Base-by-base conservation (phyloP, 129 eudicot genomes). In the Tagetes patula region DNA sequence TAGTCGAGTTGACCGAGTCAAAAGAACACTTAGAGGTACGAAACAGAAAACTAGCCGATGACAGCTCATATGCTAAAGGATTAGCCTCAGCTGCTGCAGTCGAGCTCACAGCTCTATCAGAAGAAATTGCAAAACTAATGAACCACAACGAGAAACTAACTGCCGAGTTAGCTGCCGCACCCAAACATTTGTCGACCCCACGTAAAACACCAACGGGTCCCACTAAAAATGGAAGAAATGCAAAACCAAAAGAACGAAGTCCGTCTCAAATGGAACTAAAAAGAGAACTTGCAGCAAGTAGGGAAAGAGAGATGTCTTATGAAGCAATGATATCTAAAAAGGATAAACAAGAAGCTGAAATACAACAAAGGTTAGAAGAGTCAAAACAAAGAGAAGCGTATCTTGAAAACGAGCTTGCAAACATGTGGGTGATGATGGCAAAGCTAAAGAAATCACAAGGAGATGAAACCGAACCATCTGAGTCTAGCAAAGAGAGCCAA, bases 21-120 rank as follows among this genome's bases (percentile, higher is more conserved):
- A 94, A 85, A 39, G 89, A 83, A 67, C 88, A 81, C 74, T 78
- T 94, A 55, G 97, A 87, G 73, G 74, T 76, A 27, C 91, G 89
- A 42, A 94, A 90, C 82, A 84, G 82, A 76, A 91, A 90, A 69
- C 95, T 94, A 34, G 99, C 97, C 45, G 93, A 94, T 27, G 99
- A 90, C 20, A 88, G 99, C 65, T 81, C 91, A 71, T 94, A 94
- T 70, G 99, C 99, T 55, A 94, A 94, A 84, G 99, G 97, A 49
- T 76, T 94, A 67, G 99, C 99, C 41, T 94, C 99, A 31, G 99
- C 99, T 5, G 99, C 99, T 31, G 99, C 99, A 12, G 99, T 90
- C 1, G 99, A 94, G 80, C 79, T 94, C 37, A 94, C 87, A 70
- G 93, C 97, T 41, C 82, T 94, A 36, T 88, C 99, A 0, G 99